These are phyloP conservation scores for Backusella liffmaniae DNA, from an alignment of 192 early-diverging fungal genomes.

Conservation along the genomic window DNA sequence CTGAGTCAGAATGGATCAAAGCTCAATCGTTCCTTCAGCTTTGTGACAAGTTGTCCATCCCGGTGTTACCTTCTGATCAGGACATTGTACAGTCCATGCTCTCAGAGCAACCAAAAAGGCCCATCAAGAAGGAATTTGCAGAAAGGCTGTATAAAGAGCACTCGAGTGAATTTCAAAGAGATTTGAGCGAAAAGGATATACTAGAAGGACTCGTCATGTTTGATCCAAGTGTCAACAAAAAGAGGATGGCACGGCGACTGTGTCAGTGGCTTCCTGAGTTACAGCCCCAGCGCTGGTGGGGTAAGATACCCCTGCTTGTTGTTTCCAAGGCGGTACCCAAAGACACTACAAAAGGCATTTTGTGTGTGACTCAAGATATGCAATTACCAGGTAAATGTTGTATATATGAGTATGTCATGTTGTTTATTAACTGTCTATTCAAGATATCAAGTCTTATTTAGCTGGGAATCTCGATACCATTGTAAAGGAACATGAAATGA, in stretches of 20 bases:
- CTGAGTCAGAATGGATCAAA: slow-evolving; percentile 15
- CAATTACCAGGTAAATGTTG: not conserved
- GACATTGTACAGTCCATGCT: slow-evolving; percentile 9
- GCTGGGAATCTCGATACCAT: not conserved
- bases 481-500: not conserved
- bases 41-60: slow-evolving; percentile 20
- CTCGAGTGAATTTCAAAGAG: not conserved
- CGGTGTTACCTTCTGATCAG: slow-evolving; percentile 2
- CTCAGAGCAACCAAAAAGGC: not conserved
- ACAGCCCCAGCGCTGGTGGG: slow-evolving; percentile 25
- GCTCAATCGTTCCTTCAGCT: slow-evolving; percentile 19
- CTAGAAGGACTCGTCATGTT: slow-evolving; percentile 16
- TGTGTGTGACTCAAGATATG: not conserved
- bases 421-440: too few species aligned
- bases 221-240: slow-evolving; percentile 16
- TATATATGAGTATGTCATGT: not conserved
- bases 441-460: not conserved
- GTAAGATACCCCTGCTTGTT: slow-evolving; percentile 23
- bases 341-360: not conserved
- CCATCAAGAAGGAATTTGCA: slow-evolving; percentile 25
- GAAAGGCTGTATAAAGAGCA: slow-evolving; percentile 13
- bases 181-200: slow-evolving; percentile 10
- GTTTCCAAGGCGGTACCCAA: not conserved
- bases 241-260: not conserved
- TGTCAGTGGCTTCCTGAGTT: slow-evolving; percentile 18